Evolutionary conservation across 768 basidiomycete species (phyloP).

Genomic region (Suillus occidentalis): DNA sequence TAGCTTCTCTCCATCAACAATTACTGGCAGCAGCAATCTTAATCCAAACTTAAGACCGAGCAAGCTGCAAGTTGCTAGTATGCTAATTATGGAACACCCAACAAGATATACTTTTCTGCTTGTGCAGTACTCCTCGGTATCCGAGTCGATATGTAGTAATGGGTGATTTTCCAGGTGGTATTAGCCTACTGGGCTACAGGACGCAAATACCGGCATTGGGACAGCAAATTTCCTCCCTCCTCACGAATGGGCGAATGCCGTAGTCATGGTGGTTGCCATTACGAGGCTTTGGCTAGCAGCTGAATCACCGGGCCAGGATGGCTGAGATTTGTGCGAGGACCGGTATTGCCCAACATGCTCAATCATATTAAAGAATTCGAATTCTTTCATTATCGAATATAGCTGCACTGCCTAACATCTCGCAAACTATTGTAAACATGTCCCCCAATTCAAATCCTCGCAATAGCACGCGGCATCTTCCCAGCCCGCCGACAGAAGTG

Average conservation of each 20-base stretch:
- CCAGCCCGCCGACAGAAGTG: background rate
- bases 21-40: no score
- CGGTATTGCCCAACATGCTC: background rate
- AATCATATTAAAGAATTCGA: background rate
- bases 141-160: no score
- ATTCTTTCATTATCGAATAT: background rate
- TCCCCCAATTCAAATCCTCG: background rate
- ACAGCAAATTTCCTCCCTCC: background rate
- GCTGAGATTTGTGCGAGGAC: background rate
- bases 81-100: no score
- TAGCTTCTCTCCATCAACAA: no score
- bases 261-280: background rate
- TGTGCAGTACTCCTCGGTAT: no score
- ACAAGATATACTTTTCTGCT: no score
- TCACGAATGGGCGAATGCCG: background rate
- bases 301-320: background rate
- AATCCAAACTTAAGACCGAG: no score
- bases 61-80: no score
- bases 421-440: background rate
- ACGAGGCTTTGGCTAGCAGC: background rate
- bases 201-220: background rate
- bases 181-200: background rate
- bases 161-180: background rate
- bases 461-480: background rate
- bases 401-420: background rate